Percentiles rank a stretch among this genome's conserved stretches.
These are phyloP conservation scores for Solanum ossicruentum DNA, from an alignment of 257 asterid genomes.

Conservation along the genomic window DNA sequence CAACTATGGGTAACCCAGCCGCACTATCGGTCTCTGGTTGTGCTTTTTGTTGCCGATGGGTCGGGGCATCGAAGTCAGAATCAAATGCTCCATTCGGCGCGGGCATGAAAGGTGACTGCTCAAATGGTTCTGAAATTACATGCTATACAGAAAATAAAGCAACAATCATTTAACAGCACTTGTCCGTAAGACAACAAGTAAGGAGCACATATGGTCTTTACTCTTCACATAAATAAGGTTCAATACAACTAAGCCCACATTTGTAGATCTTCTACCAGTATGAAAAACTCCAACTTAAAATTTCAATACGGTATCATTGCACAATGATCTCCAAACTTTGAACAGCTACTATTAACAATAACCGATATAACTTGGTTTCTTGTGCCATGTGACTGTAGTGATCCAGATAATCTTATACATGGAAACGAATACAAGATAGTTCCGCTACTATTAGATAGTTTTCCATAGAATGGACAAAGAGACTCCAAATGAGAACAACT, in stretches of 20 bases:
- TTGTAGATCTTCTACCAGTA: background rate
- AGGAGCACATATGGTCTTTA: background rate
- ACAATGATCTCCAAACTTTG: background rate
- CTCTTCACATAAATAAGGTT: background rate
- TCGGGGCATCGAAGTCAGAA: slow-evolving; percentile 45
- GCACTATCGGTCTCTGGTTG: slow-evolving; percentile 51
- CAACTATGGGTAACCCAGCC: slow-evolving; percentile 35
- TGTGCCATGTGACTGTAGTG: background rate
- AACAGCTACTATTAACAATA: background rate
- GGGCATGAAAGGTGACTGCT: slow-evolving; percentile 93
- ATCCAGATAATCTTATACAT: background rate
- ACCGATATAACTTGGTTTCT: background rate
- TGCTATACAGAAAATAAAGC: slow-evolving; percentile 48
- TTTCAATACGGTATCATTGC: background rate
- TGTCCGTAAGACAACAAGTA: background rate
- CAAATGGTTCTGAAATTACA: slow-evolving; percentile 87
- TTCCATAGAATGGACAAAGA: background rate
- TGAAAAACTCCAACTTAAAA: background rate
- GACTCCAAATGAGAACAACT: background rate
- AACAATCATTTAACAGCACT: background rate
- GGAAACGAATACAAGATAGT: background rate
- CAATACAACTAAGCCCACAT: background rate
- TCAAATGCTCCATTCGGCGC: slow-evolving; percentile 62
- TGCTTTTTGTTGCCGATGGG: slow-evolving; percentile 43
- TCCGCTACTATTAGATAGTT: background rate